Percentiles rank a stretch among this genome's conserved stretches.
Evolutionary conservation across 768 basidiomycete species (phyloP).

Genomic region (Russula ochroleuca): DNA sequence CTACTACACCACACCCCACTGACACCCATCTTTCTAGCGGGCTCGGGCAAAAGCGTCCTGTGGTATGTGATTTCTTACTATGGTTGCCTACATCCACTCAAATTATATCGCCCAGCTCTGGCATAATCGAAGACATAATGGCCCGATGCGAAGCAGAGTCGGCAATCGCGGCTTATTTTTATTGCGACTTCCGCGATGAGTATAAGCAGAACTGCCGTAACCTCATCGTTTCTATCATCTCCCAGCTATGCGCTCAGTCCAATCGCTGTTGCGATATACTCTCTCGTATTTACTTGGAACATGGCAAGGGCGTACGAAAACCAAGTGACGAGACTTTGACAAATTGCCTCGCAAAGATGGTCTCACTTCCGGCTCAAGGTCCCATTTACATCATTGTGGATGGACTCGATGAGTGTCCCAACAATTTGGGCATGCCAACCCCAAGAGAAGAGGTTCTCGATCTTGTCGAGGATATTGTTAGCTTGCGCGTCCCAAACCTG

Average conservation of each 20-base stretch:
- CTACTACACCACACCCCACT: too few relatives aligned
- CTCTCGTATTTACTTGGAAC: not conserved
- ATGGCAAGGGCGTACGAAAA: not conserved
- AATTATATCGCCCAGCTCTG: not conserved
- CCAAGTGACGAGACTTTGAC: not conserved
- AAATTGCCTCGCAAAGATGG: not conserved
- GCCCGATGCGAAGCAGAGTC: not conserved
- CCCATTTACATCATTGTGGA: not conserved
- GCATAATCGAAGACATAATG: not conserved
- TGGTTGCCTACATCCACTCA: not conserved
- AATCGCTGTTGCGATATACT: not conserved
- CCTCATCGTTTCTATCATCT: not conserved
- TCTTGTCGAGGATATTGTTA: not conserved
- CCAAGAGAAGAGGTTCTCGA: not conserved
- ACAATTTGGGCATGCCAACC: not conserved
- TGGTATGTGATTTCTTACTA: not conserved
- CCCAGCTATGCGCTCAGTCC: not conserved
- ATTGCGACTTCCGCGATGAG: conserved; percentile 1
- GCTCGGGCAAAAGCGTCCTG: not conserved
- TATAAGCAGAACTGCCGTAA: not conserved
- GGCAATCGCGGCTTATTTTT: not conserved
- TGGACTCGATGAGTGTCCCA: not conserved
- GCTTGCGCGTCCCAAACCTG: not conserved
- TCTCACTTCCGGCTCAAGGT: not conserved
- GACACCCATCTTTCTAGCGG: not conserved